phyloP scores from a whole-genome alignment of 192 early-diverging fungal species.

The Backusella tarrabulga region DNA sequence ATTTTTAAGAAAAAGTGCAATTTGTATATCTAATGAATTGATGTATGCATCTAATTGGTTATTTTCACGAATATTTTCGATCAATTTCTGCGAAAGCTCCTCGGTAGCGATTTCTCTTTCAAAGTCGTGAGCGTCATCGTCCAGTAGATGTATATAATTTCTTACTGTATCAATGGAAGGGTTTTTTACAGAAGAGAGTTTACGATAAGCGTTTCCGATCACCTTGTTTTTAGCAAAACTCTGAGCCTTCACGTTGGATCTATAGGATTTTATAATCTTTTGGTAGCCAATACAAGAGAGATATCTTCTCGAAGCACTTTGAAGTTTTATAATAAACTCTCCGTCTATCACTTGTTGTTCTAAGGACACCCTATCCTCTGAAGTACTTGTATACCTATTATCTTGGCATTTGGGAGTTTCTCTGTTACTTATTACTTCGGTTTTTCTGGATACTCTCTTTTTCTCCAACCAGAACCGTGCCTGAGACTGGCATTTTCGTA shows the following conservation, averaged over 20 bases:
- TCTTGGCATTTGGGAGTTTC: neutral
- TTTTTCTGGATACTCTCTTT: conserved; percentile 9
- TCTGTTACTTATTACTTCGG: neutral
- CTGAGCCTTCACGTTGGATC: conserved; percentile 78
- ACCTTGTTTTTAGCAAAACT: conserved; percentile 21
- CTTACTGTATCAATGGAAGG: conserved; percentile 84
- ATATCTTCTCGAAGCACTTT: neutral
- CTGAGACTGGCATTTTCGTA: conserved; percentile 24
- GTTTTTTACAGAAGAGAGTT: conserved; percentile 56
- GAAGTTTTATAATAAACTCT: conserved; percentile 43
- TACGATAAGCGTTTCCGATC: conserved; percentile 17
- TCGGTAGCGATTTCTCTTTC: conserved; percentile 88
- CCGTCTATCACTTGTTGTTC: conserved; percentile 31
- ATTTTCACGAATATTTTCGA: conserved; percentile 90
- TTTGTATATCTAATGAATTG: conserved; percentile 92
- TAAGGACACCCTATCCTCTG: neutral
- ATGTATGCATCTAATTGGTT: conserved; percentile 73
- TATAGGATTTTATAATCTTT: conserved; percentile 54
- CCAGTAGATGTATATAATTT: conserved; percentile 84
- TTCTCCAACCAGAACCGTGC: neutral
- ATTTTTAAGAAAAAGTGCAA: conserved; percentile 96
- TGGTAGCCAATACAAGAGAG: conserved; percentile 7
- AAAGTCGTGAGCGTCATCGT: conserved; percentile 88
- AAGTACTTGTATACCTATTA: neutral
- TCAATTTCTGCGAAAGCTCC: conserved; percentile 77